These are phyloP conservation scores for Pezicula neosporulosa DNA, from an alignment of 2,329 filamentous ascomycete species.

Conservation along the genomic window DNA sequence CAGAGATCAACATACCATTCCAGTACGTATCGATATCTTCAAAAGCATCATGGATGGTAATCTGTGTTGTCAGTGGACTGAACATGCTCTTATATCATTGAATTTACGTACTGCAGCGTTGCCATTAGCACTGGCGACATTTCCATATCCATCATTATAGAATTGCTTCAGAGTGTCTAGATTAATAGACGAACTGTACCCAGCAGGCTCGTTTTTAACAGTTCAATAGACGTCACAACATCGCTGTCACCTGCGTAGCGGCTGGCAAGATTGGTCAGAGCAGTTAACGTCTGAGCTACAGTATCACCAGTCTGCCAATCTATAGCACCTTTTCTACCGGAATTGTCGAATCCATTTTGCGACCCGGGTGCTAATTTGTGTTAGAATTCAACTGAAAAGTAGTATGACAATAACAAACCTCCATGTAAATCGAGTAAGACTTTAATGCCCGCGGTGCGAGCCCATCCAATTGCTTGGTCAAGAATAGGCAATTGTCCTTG, in stretches of 20 bases:
- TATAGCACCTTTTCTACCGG: constrained; percentile 45
- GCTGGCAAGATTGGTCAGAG: constrained; percentile 33
- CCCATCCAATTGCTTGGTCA: constrained; percentile 56
- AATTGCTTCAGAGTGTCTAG: constrained; percentile 31
- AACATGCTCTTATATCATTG: too few species aligned
- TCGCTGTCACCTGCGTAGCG: constrained; percentile 37
- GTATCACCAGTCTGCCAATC: constrained; percentile 43
- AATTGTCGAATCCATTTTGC: constrained; percentile 68
- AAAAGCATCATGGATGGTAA: constrained; percentile 60
- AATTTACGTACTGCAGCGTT: constrained; percentile 31
- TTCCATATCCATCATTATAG: constrained; percentile 49
- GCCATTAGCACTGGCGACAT: constrained; percentile 39
- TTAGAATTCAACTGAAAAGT: constrained; percentile 3
- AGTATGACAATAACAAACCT: constrained; percentile 36
- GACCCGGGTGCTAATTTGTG: constrained; percentile 47
- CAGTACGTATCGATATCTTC: constrained; percentile 45
- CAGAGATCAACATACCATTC: constrained; percentile 39
- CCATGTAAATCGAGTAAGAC: constrained; percentile 68
- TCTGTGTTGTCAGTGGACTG: too few species aligned
- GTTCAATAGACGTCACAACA: constrained; percentile 38
- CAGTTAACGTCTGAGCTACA: constrained; percentile 30
- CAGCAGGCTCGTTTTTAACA: constrained; percentile 39
- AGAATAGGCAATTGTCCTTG: constrained; percentile 57
- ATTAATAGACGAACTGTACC: constrained; percentile 28
- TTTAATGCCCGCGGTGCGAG: constrained; percentile 52